Evolutionary conservation across 495 filamentous ascomycete genomes (phyloP).

Genomic region (Lichina pygmaea): DNA sequence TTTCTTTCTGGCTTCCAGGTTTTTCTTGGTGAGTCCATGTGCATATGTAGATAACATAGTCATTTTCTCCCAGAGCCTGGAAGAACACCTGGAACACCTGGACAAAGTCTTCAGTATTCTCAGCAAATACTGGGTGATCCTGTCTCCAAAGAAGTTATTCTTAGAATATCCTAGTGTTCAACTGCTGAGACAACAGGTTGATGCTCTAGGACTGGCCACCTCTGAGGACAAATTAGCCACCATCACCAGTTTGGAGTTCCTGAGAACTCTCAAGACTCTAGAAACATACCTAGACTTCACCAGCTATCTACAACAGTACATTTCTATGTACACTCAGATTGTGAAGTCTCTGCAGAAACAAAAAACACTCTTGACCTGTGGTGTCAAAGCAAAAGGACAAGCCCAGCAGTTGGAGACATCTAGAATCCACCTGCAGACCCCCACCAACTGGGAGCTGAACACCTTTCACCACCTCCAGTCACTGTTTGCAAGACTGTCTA

Average conservation of each 20-base stretch:
- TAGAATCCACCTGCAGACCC: neutral
- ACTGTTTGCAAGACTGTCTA: neutral
- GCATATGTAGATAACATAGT: conserved; percentile 1
- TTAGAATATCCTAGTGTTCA: neutral
- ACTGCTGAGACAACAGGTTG: neutral
- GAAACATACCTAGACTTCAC: neutral
- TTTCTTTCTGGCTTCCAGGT: too few relatives aligned
- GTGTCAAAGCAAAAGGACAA: neutral
- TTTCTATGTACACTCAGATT: neutral
- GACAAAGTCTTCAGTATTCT: neutral
- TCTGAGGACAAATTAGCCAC: neutral
- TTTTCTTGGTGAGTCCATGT: too few relatives aligned
- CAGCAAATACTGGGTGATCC: neutral
- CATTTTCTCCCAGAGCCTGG: neutral
- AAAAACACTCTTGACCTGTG: neutral
- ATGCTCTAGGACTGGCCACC: neutral
- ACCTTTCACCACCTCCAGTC: neutral
- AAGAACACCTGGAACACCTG: neutral
- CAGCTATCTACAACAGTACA: neutral
- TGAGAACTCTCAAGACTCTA: neutral
- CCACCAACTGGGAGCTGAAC: neutral
- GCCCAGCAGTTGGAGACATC: neutral
- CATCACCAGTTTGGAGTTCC: neutral
- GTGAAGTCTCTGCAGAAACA: neutral
- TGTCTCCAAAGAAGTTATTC: neutral